Conservation (phyloP, 805 yeast genomes). For the Scheffersomyces spartinae region DNA sequence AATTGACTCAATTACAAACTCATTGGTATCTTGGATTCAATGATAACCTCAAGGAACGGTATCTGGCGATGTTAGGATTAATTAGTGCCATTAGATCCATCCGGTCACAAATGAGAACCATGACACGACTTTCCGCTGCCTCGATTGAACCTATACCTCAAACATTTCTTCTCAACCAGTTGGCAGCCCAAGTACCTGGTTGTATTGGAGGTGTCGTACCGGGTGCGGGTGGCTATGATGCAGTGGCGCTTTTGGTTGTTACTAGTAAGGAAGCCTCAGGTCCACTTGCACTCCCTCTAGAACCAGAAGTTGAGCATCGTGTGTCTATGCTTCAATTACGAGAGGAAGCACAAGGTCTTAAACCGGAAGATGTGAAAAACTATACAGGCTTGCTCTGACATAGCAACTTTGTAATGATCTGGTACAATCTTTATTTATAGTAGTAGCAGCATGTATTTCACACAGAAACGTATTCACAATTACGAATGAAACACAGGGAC, state of each 20-base stretch:
- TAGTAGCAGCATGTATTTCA: too few species aligned
- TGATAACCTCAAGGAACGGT: constrained; percentile 3
- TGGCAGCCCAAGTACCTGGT: constrained; percentile 44
- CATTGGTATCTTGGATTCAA: constrained; percentile 2
- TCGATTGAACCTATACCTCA: constrained; percentile 82
- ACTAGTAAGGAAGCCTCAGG: too few species aligned
- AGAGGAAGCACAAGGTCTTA: constrained; percentile 8
- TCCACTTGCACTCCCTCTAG: too few species aligned
- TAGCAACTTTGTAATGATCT: too few species aligned
- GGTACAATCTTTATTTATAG: too few species aligned
- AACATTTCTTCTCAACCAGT: constrained; percentile 52
- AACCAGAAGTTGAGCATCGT: too few species aligned
- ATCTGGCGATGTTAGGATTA: constrained; percentile 19
- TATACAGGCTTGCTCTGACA: too few species aligned
- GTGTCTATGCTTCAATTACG: constrained; percentile 10
- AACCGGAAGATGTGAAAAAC: constrained; percentile 6
- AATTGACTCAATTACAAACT: background rate
- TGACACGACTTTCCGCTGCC: constrained; percentile 63
- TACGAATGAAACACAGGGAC: too few species aligned
- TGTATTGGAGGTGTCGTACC: constrained; percentile 95
- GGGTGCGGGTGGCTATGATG: constrained; percentile 98
- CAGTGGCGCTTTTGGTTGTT: constrained; percentile 62
- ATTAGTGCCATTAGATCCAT: constrained; percentile 35
- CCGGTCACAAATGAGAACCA: constrained; percentile 42
- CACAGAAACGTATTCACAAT: too few species aligned